These are phyloP conservation scores for Solanum hybrid DNA, from an alignment of 305 asterid species.

Conservation along the genomic window DNA sequence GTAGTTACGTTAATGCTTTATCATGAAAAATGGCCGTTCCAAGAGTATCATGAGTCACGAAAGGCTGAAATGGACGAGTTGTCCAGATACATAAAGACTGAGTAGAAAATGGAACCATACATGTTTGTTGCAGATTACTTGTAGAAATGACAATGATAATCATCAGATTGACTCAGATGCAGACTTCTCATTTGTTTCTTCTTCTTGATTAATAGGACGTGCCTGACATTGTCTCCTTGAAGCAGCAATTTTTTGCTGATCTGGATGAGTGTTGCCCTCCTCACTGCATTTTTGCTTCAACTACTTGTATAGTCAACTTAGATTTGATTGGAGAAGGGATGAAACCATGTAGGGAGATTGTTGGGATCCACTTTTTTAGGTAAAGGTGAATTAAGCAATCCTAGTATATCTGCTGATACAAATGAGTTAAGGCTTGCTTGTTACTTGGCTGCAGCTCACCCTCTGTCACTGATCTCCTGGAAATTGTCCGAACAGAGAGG, in stretches of 20 bases:
- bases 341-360: conserved; percentile 64
- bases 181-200: neutral
- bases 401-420: neutral
- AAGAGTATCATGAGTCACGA: neutral
- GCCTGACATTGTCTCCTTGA: conserved; percentile 76
- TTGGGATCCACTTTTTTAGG: conserved; percentile 99
- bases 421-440: neutral
- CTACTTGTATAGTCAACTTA: conserved; percentile 83
- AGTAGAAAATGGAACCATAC: neutral
- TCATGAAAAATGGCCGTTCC: neutral
- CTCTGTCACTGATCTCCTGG: conserved; percentile 90
- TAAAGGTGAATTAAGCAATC: conserved; percentile 5
- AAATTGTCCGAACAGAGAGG: conserved; percentile 74
- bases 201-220: conserved; percentile 50
- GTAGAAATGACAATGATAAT: neutral
- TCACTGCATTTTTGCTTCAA: conserved; percentile 86
- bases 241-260: conserved; percentile 86
- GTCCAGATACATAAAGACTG: neutral
- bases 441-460: conserved; percentile 58
- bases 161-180: neutral
- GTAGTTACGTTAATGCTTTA: neutral
- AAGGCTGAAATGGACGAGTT: neutral
- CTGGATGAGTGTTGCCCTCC: conserved; percentile 80
- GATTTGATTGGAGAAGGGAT: conserved; percentile 75
- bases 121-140: neutral